Base-by-base conservation (phyloP, 228 moss, liverwort and hornwort species). In the Sphagnum fallax region DNA sequence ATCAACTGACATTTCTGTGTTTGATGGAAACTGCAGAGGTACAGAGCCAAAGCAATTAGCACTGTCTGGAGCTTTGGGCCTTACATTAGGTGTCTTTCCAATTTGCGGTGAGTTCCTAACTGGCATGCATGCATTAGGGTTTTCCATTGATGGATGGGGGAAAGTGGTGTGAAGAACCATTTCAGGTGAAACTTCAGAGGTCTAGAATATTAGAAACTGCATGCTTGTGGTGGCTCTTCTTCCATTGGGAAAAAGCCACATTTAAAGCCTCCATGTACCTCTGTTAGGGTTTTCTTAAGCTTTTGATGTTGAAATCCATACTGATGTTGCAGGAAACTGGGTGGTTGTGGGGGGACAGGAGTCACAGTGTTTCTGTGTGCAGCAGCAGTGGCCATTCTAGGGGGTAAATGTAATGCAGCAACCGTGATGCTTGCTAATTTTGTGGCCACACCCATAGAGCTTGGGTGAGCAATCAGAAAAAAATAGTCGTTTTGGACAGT, bases 1-100 rank as follows among this genome's bases (percentile, higher is more conserved):
- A 49, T 69, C 53, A 62, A 10, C 47, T 61, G 49, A 66, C 5
- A 63, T 47, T 53, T 63, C 13, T 70, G 18, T 67, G 70, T 64
- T 61, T 63, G n/a, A 4, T 32, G 32, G 32, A 32, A 32, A 32
- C 32, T 5, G 15, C 75, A 87, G 92, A 66, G 92, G 95, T 47
- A 79, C 79, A 10, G 95, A 95, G 5, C 85, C 95, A 65, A 85
- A 90, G 74, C 84, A 84, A 49, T 76, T 95, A 77, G 90, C 95
- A 4, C 74, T 90, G 63, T 92, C 92, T 6, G 88, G 78, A 59
- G 95, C 95, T 61, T 52, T 95, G 11, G 95, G 95, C 14, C 72
- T 90, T 48, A 95, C 95, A 16, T 78, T 95, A 32, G 95, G 95
- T 8, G 77, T 95, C 10, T 95, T 95, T 60, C 95, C 95, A 16